phyloP scores from a whole-genome alignment of 2,329 filamentous ascomycete species.

The Phyllosticta citrichinensis region DNA sequence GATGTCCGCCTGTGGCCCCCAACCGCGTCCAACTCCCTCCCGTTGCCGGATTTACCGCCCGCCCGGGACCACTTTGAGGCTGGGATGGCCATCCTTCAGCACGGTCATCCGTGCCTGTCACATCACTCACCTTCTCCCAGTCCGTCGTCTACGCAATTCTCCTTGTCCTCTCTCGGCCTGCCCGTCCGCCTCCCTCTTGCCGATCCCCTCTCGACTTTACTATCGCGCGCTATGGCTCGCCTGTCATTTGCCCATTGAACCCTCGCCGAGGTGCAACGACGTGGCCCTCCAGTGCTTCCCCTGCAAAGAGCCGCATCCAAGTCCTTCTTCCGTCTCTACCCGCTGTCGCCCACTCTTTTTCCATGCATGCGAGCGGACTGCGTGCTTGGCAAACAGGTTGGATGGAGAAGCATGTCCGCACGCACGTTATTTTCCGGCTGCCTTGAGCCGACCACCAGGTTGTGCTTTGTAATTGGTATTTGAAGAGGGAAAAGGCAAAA shows the following conservation, averaged over 20 bases:
- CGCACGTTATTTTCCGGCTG: neutral
- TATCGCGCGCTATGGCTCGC: neutral
- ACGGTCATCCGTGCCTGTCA: conserved; percentile 4
- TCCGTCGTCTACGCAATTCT: neutral
- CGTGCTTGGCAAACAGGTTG: neutral
- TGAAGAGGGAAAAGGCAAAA: neutral
- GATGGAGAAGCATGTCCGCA: neutral
- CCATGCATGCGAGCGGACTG: neutral
- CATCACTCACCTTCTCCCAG: conserved; percentile 1
- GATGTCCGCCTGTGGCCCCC: conserved; percentile 2
- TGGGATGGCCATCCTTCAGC: conserved; percentile 6
- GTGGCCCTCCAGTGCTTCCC: neutral
- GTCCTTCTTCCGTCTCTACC: neutral
- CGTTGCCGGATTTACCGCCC: conserved; percentile 4
- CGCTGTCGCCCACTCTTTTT: neutral
- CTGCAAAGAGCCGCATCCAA: neutral
- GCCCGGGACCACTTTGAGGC: conserved; percentile 3
- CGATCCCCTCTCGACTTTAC: neutral
- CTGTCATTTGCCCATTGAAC: neutral
- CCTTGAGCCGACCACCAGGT: neutral
- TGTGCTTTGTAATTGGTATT: neutral
- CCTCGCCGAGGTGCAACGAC: neutral
- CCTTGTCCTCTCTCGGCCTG: neutral
- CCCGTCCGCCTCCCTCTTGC: neutral
- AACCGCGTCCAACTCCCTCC: neutral